Conservation (phyloP, 495 filamentous ascomycete genomes). For the Penicillium lagena region DNA sequence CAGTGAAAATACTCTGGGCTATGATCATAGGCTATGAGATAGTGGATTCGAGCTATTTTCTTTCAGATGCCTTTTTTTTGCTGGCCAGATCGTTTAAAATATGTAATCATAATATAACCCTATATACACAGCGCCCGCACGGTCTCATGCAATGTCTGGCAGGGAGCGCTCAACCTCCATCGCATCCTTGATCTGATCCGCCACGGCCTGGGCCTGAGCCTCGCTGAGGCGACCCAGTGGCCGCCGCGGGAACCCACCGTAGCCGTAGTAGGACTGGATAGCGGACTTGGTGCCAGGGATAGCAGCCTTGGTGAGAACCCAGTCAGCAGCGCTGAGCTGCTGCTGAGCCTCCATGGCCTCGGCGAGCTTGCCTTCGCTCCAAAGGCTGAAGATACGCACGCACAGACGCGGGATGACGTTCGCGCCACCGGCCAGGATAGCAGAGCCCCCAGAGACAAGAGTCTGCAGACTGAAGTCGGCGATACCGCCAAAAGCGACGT, state of each 20-base stretch:
- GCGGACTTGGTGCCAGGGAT: conserved; percentile 84
- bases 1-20: too few species aligned
- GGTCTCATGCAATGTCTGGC: conserved; percentile 29
- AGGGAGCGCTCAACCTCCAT: conserved; percentile 57
- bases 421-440: conserved; percentile 81
- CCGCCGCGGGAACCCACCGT: conserved; percentile 70
- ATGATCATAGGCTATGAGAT: too few species aligned
- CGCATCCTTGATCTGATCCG: conserved; percentile 60
- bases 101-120: neutral
- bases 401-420: conserved; percentile 82
- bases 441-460: conserved; percentile 68
- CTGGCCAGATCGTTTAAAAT: too few species aligned
- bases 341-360: conserved; percentile 72
- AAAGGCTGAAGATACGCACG: conserved; percentile 76
- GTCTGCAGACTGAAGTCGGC: conserved; percentile 86
- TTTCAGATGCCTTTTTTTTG: neutral
- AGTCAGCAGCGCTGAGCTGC: conserved; percentile 67
- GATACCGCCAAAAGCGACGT: conserved; percentile 85
- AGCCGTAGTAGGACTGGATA: conserved; percentile 77
- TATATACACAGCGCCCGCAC: neutral
- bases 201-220: conserved; percentile 47
- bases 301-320: conserved; percentile 79
- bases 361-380: conserved; percentile 61
- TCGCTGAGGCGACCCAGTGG: conserved; percentile 61
- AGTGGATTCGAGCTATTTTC: neutral